phyloP scores from a whole-genome alignment of 768 basidiomycete species.

The Tricholoma furcatifolium region DNA sequence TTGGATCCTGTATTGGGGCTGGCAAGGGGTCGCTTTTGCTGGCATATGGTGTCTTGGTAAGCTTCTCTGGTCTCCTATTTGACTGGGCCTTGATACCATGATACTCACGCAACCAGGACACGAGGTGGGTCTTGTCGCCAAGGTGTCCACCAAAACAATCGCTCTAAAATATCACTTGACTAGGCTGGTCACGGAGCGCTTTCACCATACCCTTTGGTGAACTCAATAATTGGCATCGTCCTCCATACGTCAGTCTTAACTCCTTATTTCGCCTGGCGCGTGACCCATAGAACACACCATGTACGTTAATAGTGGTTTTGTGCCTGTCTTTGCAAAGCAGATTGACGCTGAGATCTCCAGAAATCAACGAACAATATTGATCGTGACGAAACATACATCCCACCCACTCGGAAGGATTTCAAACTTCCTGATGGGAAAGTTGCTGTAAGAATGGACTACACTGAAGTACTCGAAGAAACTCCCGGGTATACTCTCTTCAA shows the following conservation, averaged over 20 bases:
- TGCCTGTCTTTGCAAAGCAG: not conserved
- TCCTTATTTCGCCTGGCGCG: conserved; percentile 65
- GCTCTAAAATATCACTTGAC: not conserved
- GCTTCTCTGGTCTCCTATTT: conserved; percentile 9
- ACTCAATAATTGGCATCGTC: conserved; percentile 36
- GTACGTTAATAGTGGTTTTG: conserved; percentile 35
- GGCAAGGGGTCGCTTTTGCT: conserved; percentile 46
- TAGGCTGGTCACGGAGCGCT: conserved; percentile 53
- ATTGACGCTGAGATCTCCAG: conserved; percentile 18
- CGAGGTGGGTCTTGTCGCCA: conserved; percentile 29
- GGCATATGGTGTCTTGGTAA: conserved; percentile 45
- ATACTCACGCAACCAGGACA: conserved; percentile 31
- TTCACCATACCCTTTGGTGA: conserved; percentile 37
- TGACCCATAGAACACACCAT: conserved; percentile 63
- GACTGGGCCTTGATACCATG: not conserved
- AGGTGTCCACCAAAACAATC: not conserved
- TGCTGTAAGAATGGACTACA: conserved; percentile 42
- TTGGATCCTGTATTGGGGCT: conserved; percentile 50
- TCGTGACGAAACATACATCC: conserved; percentile 73
- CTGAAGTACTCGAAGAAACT: conserved; percentile 48
- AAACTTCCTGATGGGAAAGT: conserved; percentile 41
- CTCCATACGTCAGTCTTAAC: conserved; percentile 50
- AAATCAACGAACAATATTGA: conserved; percentile 55
- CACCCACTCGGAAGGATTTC: conserved; percentile 40
- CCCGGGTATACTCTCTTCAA: conserved; percentile 50